A percentile compares a stretch with the other conserved stretches of the same genome.
Conservation (phyloP, 176 grass and related monocot species). For the Oryza meyeriana region DNA sequence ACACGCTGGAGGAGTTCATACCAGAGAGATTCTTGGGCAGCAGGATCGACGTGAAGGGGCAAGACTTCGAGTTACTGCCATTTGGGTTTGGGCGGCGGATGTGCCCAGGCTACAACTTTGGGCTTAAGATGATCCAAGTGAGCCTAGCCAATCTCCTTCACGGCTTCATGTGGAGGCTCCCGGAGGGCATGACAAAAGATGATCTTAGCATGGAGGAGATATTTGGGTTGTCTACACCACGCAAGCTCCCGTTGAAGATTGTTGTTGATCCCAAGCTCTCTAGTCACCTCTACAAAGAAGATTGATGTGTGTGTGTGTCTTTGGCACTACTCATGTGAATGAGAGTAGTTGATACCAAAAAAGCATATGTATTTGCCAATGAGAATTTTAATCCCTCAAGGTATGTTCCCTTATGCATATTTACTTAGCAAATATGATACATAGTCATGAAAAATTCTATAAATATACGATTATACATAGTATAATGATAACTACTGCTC, state of each 20-base stretch:
- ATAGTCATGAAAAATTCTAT: too few species aligned
- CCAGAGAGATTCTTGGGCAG: constrained; percentile 46
- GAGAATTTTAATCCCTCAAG: too few species aligned
- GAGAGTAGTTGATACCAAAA: too few species aligned
- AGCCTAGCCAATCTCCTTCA: constrained; percentile 61
- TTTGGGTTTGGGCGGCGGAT: constrained; percentile 56
- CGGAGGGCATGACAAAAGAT: constrained; percentile 24
- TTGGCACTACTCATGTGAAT: too few species aligned
- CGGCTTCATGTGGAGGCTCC: constrained; percentile 54
- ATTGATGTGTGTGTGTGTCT: too few species aligned
- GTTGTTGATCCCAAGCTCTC: constrained; percentile 35
- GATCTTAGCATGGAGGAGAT: constrained; percentile 58
- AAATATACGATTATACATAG: too few species aligned
- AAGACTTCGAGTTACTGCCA: constrained; percentile 56
- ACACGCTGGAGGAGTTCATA: constrained; percentile 44
- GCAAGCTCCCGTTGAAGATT: constrained; percentile 25
- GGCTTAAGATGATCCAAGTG: constrained; percentile 57
- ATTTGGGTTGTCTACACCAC: constrained; percentile 37
- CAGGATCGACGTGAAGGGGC: constrained; percentile 55
- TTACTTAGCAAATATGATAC: too few species aligned
- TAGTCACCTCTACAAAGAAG: constrained; percentile 25
- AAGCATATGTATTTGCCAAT: too few species aligned
- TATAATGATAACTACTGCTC: too few species aligned
- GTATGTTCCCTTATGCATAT: too few species aligned
- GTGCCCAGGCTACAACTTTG: constrained; percentile 60